Base-by-base conservation (phyloP, 139 green algal genomes). In the Picochlorum sp. region DNA sequence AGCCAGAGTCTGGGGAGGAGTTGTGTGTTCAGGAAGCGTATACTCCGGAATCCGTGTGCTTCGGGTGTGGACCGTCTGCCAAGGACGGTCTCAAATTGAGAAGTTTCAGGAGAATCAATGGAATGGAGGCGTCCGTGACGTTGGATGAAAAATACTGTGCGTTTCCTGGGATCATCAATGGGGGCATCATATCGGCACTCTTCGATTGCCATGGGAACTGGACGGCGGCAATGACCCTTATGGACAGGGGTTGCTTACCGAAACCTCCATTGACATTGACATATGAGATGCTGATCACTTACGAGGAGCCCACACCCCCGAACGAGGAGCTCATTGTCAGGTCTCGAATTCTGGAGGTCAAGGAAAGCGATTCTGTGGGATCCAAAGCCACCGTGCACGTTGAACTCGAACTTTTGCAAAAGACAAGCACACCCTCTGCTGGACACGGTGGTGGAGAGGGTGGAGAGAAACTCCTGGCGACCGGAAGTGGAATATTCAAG, bases 201-300 rank as follows among this genome's bases (percentile, higher is more conserved):
- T 80, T 95, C 49, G 87, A 95, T 72, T 95, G 87, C 71, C 87
- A 92, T 54, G 79, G 73, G 34, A 83, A 88, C 68, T 90, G 83
- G 86, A 88, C 78, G 14, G 85, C 87, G 3, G 87, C 87, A 3
- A 83, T 92, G 4, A 73, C 82, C 0, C 74, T 95, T 4, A 95
- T 95, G 87, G 87, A 95, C 69, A 67, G 78, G 31, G 71, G 67
- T 4, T 80, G 68, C 41, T 65, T 91, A 50, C 82, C 87, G 1
- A 81, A 77, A 44, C 87, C 87, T 2, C 85, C 87, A 0, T 74
- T 95, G n/a, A 95, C 87, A 4, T 77, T 95, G 1, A 92, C 87
- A 4, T 71, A 74, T 3, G 75, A 81, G 41, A 78, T 94, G 59
- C 61, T 83, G 73, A 84, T 92, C 58, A 77, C 67, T 6, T 91